These are phyloP conservation scores for Plasmodium coatneyi DNA, from an alignment of 169 alveolate species.

Conservation along the genomic window DNA sequence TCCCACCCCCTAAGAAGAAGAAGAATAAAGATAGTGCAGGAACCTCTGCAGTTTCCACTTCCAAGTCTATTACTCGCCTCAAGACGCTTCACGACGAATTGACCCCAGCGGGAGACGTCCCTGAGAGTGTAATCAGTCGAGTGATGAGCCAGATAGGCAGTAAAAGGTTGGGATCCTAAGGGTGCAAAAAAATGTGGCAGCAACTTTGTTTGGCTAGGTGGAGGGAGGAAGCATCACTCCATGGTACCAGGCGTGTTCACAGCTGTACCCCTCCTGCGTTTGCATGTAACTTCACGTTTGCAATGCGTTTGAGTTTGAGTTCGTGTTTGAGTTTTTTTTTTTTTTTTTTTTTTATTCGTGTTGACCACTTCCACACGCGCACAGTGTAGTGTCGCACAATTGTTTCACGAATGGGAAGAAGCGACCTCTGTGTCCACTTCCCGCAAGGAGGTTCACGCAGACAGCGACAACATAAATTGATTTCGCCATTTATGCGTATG, in stretches of 20 bases:
- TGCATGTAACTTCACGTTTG: not conserved
- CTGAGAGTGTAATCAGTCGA: not conserved
- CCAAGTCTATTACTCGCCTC: not conserved
- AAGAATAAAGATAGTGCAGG: not conserved
- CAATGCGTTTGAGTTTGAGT: not conserved
- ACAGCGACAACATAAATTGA: not conserved
- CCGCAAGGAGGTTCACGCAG: not conserved
- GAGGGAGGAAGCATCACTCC: not conserved
- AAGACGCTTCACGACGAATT: not conserved
- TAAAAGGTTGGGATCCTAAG: conserved; percentile 33
- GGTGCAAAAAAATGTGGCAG: not conserved
- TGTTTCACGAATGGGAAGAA: not conserved
- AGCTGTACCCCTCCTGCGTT: not conserved
- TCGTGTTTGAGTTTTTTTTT: not conserved
- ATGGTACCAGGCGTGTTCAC: not conserved
- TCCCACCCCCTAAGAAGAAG: conserved; percentile 29
- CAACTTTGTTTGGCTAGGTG: not conserved
- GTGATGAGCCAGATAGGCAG: conserved; percentile 65
- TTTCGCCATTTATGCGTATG: not conserved
- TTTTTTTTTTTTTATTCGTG: conserved; percentile 4
- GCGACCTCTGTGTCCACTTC: not conserved
- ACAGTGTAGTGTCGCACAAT: not conserved
- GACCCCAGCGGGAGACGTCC: not conserved
- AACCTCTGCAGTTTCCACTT: not conserved
- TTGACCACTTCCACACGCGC: not conserved